phyloP scores from a whole-genome alignment of 768 basidiomycete species.

The Clitopilus hobsonii region DNA sequence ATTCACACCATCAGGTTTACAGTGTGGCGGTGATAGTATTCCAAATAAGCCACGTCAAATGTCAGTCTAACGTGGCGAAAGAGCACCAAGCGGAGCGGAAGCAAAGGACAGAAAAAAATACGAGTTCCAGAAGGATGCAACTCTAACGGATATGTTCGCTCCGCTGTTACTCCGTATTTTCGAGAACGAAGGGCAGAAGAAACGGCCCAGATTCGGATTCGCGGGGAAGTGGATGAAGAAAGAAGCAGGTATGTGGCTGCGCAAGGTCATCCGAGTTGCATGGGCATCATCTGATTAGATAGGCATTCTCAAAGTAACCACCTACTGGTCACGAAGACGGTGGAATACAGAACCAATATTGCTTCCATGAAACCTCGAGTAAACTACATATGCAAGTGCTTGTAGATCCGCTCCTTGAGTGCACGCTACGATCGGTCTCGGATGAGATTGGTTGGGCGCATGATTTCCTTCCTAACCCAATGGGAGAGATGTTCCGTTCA shows the following conservation, averaged over 20 bases:
- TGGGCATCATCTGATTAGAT: conserved; percentile 1
- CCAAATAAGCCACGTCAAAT: neutral
- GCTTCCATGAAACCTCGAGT: neutral
- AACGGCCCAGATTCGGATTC: neutral
- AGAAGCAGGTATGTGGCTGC: neutral
- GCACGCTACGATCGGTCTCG: neutral
- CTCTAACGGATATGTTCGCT: too few relatives aligned
- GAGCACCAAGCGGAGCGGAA: too few relatives aligned
- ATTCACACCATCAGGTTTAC: neutral
- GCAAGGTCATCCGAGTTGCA: too few relatives aligned
- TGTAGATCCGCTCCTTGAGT: neutral
- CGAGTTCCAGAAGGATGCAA: too few relatives aligned
- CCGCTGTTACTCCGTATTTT: neutral
- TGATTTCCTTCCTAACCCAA: too few relatives aligned
- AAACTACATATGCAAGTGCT: neutral
- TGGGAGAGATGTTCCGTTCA: neutral
- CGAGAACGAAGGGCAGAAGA: neutral
- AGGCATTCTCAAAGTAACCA: too few relatives aligned
- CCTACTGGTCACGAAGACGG: neutral
- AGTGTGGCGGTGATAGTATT: neutral
- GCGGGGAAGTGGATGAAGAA: neutral
- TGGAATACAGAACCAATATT: neutral
- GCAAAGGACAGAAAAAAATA: too few relatives aligned
- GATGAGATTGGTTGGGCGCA: too few relatives aligned
- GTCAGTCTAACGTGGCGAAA: neutral